These are phyloP conservation scores for Alternaria hordeiaustralica DNA, from an alignment of 2,329 filamentous ascomycete genomes.

Conservation along the genomic window DNA sequence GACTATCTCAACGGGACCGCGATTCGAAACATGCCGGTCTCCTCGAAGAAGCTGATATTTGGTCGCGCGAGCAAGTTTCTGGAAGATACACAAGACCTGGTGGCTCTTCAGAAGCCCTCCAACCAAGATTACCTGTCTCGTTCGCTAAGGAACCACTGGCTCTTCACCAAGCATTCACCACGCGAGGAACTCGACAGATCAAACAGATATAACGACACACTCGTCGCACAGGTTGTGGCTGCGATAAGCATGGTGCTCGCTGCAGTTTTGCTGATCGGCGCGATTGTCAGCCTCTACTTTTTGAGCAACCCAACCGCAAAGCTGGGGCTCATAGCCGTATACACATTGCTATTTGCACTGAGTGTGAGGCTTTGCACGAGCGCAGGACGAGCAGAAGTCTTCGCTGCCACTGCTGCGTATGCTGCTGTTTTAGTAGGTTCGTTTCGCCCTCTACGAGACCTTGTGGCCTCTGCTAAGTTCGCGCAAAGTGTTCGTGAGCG, in stretches of 20 bases:
- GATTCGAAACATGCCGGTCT: background rate
- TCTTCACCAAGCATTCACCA: background rate
- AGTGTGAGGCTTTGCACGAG: slow-evolving; percentile 28
- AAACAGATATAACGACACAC: background rate
- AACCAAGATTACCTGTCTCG: background rate
- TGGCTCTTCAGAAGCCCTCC: background rate
- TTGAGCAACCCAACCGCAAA: slow-evolving; percentile 17
- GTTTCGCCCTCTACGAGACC: background rate
- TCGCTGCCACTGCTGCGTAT: slow-evolving; percentile 33
- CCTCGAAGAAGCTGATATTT: background rate
- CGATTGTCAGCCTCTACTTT: slow-evolving; percentile 28
- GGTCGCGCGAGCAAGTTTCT: background rate
- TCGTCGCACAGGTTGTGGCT: background rate
- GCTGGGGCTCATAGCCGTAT: slow-evolving; percentile 26
- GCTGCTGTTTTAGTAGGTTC: slow-evolving; percentile 25
- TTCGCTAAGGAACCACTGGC: background rate
- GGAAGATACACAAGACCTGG: background rate
- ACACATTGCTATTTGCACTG: slow-evolving; percentile 28
- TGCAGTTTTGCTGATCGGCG: slow-evolving; percentile 28
- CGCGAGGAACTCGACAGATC: background rate
- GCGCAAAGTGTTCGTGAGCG: slow-evolving; percentile 24
- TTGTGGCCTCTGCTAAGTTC: background rate
- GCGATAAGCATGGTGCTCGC: slow-evolving; percentile 8
- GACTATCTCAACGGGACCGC: background rate
- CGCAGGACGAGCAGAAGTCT: slow-evolving; percentile 29